These are phyloP conservation scores for Neospora caninum DNA, from an alignment of 169 alveolate genomes.

Conservation along the genomic window DNA sequence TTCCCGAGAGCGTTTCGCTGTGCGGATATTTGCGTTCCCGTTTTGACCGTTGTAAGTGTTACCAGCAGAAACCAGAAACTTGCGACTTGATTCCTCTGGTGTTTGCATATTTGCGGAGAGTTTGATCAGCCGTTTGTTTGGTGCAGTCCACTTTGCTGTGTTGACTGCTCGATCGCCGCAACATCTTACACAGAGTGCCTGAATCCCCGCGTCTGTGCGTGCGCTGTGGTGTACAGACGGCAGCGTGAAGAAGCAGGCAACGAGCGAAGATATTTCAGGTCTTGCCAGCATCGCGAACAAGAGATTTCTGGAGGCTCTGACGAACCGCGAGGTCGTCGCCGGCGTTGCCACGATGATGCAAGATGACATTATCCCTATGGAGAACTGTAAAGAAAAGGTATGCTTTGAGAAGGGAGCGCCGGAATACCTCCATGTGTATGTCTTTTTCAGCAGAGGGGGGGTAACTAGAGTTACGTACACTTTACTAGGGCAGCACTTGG, in stretches of 20 bases:
- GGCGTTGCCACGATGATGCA: constrained; percentile 51
- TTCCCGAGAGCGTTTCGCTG: no score
- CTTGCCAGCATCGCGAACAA: constrained; percentile 32
- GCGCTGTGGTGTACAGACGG: not conserved
- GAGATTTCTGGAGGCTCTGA: constrained; percentile 45
- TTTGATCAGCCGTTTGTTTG: no score
- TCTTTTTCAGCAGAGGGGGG: not conserved
- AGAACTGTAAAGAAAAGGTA: constrained; percentile 39
- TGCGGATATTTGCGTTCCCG: no score
- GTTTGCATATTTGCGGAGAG: no score
- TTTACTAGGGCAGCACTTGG: not conserved
- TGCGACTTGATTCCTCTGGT: no score
- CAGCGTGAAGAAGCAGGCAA: not conserved
- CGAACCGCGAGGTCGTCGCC: constrained; percentile 58
- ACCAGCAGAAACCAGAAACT: no score
- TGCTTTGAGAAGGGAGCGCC: not conserved
- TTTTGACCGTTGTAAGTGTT: no score
- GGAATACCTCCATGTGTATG: not conserved
- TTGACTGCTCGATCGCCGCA: no score
- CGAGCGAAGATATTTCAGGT: constrained; percentile 32
- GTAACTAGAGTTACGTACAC: not conserved
- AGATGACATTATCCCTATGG: not conserved
- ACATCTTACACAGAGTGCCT: no score
- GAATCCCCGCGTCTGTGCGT: no score
- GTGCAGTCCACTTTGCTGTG: no score